Evolutionary conservation across 2,329 filamentous ascomycete genomes (phyloP).

Genomic region (Calonectria pauciramosa): DNA sequence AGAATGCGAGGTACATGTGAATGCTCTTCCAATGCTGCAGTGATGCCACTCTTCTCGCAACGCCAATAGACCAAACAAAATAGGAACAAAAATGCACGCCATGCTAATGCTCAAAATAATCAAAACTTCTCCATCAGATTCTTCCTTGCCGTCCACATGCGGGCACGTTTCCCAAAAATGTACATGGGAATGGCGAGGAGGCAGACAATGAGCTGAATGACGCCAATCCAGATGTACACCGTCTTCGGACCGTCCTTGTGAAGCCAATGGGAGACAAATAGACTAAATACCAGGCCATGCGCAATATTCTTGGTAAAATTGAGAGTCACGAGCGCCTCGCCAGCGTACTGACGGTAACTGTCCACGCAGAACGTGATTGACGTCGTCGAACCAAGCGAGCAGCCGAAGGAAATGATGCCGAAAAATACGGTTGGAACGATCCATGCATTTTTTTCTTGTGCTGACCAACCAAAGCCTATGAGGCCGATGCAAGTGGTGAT

Average conservation of each 20-base stretch:
- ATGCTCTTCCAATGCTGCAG: background rate
- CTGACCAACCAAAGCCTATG: slow-evolving; percentile 98
- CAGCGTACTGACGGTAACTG: slow-evolving; percentile 92
- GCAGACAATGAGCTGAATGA: slow-evolving; percentile 85
- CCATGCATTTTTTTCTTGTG: slow-evolving; percentile 80
- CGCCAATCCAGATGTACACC: slow-evolving; percentile 86
- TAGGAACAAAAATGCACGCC: background rate
- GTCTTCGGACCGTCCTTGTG: slow-evolving; percentile 79
- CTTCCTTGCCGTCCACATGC: slow-evolving; percentile 96
- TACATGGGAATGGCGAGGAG: slow-evolving; percentile 90
- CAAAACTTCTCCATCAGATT: slow-evolving; percentile 85
- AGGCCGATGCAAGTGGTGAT: slow-evolving; percentile 86
- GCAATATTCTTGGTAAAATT: slow-evolving; percentile 96
- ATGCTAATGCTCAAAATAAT: slow-evolving; percentile 5
- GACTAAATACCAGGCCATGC: slow-evolving; percentile 88
- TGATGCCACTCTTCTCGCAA: background rate
- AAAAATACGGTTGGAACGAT: slow-evolving; percentile 96
- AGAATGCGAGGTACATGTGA: background rate
- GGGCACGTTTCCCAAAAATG: slow-evolving; percentile 91
- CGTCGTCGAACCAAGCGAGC: slow-evolving; percentile 89
- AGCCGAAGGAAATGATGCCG: slow-evolving; percentile 91
- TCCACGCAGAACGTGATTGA: slow-evolving; percentile 96
- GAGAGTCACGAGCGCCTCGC: slow-evolving; percentile 92
- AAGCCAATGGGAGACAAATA: slow-evolving; percentile 92
- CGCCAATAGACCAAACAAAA: background rate